Conservation (phyloP, 2,329 filamentous ascomycete genomes). For the Alternaria alternata region DNA sequence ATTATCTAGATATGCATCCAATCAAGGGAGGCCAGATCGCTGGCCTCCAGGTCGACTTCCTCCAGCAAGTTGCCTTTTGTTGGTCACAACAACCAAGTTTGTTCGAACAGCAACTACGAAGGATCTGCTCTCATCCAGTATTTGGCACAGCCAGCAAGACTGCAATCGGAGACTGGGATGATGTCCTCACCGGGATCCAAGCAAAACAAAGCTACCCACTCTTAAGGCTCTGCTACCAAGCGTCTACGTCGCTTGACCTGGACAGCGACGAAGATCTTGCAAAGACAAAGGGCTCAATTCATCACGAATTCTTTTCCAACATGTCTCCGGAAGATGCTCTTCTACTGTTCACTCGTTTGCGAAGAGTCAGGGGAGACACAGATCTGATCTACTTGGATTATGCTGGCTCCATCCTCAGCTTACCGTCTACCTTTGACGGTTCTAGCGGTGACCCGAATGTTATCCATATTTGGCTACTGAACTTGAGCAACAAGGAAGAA, state of each 20-base stretch:
- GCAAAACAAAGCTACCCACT: slow-evolving; percentile 27
- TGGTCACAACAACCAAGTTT: slow-evolving; percentile 34
- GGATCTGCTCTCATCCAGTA: slow-evolving; percentile 8
- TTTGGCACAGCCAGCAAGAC: slow-evolving; percentile 1
- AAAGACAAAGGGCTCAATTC: slow-evolving; percentile 9
- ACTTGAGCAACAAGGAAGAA: slow-evolving; percentile 10
- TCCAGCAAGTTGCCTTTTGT: slow-evolving; percentile 30
- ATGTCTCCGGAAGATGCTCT: slow-evolving; percentile 28
- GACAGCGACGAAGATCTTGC: slow-evolving; percentile 27
- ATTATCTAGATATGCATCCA: slow-evolving; percentile 26
- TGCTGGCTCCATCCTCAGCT: slow-evolving; percentile 13
- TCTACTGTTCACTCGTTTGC: slow-evolving; percentile 30
- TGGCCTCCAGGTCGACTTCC: slow-evolving; percentile 13
- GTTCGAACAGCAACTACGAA: slow-evolving; percentile 27
- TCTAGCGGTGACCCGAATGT: slow-evolving; percentile 26
- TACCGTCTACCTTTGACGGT: not conserved
- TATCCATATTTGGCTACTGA: slow-evolving; percentile 23
- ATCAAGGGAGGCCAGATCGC: slow-evolving; percentile 16
- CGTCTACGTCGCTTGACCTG: slow-evolving; percentile 22
- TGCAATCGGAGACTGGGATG: slow-evolving; percentile 1
- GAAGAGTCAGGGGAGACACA: slow-evolving; percentile 25
- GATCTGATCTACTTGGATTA: slow-evolving; percentile 16
- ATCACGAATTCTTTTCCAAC: slow-evolving; percentile 10
- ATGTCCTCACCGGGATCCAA: slow-evolving; percentile 16
- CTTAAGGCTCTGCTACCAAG: slow-evolving; percentile 27